Conservation (phyloP, 768 basidiomycete genomes). For the Tricholoma saponaceum region DNA sequence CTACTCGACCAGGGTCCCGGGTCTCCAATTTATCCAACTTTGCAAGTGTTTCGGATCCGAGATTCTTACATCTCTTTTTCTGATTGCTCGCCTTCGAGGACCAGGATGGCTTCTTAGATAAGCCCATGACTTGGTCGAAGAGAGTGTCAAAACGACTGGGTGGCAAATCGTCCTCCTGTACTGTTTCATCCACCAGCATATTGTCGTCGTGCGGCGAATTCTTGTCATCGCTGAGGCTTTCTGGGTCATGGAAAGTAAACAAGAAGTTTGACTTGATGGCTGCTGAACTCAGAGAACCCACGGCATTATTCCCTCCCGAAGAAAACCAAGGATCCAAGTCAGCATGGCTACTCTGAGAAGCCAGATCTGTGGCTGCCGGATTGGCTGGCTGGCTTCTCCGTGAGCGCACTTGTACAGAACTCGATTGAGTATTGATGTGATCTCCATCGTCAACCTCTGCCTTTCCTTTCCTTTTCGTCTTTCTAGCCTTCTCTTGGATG, state of each 20-base stretch:
- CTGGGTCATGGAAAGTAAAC: constrained; percentile 18
- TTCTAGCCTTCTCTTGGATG: constrained; percentile 19
- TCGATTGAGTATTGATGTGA: background rate
- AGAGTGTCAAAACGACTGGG: constrained; percentile 6
- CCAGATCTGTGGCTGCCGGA: background rate
- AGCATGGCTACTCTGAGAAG: background rate
- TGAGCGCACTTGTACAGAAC: background rate
- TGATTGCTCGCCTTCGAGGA: background rate
- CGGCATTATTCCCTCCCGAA: background rate
- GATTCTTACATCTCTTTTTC: background rate
- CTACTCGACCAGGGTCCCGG: background rate
- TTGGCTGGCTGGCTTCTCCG: background rate
- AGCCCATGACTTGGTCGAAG: constrained; percentile 7
- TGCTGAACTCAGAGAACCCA: background rate
- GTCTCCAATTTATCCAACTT: constrained; percentile 2
- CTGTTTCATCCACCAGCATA: background rate
- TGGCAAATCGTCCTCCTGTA: background rate
- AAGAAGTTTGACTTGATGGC: constrained; percentile 9
- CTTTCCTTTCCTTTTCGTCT: constrained; percentile 20
- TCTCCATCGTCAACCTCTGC: background rate
- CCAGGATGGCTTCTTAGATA: background rate
- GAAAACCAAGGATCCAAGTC: constrained; percentile 5
- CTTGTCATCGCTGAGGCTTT: background rate
- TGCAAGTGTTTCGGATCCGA: background rate
- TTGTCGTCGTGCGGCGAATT: background rate